These are phyloP conservation scores for Wickerhamiella bombiphila DNA, from an alignment of 805 yeast species.

Conservation along the genomic window DNA sequence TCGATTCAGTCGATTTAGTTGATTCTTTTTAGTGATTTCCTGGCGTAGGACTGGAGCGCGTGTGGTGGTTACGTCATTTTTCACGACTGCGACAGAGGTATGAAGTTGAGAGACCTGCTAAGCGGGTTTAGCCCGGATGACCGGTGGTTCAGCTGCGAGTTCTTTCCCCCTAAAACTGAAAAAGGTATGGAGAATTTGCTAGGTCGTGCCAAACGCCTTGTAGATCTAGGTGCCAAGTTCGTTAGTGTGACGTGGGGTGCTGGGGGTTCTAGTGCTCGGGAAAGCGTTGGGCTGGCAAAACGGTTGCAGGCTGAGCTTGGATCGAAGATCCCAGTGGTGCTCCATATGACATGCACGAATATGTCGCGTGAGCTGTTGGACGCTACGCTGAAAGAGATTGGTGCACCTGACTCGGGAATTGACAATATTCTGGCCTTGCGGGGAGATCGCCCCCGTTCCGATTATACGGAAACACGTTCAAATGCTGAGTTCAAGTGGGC, in stretches of 20 bases:
- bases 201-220: conserved; percentile 80
- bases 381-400: conserved; percentile 40
- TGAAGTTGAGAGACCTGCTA: conserved; percentile 3
- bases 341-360: conserved; percentile 94
- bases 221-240: conserved; percentile 74
- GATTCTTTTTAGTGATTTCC: no score
- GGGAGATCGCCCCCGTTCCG: conserved; percentile 85
- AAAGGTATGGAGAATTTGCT: conserved; percentile 68
- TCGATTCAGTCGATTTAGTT: no score
- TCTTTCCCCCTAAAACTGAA: conserved; percentile 88
- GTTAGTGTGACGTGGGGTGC: conserved; percentile 98
- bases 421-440: conserved; percentile 81
- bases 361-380: conserved; percentile 68
- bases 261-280: conserved; percentile 84
- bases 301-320: conserved; percentile 54
- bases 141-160: conserved; percentile 73
- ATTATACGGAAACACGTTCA: conserved; percentile 25
- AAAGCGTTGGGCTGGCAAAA: conserved; percentile 70
- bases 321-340: conserved; percentile 65
- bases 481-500: conserved; percentile 35
- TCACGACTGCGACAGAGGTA: neutral
- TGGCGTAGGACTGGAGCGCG: no score
- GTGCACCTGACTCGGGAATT: conserved; percentile 66
- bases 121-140: conserved; percentile 33
- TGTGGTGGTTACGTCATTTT: no score